phyloP scores from a whole-genome alignment of 805 yeast genomes.

The Lipomyces starkeyi region DNA sequence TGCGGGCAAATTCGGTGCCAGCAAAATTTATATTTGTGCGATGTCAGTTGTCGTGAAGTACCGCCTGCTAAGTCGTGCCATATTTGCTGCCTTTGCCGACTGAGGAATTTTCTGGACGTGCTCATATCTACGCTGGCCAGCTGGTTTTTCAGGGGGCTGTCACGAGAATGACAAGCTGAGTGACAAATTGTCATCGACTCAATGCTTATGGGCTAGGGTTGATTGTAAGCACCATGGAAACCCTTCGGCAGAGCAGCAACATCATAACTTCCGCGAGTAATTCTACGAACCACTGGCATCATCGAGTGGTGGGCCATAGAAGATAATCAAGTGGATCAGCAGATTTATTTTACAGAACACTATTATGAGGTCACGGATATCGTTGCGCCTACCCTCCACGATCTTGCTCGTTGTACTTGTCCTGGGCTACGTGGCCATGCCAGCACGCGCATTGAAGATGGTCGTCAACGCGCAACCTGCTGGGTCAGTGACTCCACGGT shows the following conservation, averaged over 20 bases:
- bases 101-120: conserved; percentile 23
- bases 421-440: conserved; percentile 7
- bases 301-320: neutral
- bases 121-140: conserved; percentile 2
- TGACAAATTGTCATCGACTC: neutral
- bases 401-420: neutral
- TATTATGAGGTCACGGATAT: neutral
- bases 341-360: neutral
- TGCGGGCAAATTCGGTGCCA: neutral
- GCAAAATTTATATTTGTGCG: conserved; percentile 1
- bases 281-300: neutral
- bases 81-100: neutral
- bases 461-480: conserved; percentile 32
- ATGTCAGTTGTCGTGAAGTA: neutral
- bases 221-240: neutral
- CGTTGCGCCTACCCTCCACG: neutral
- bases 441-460: conserved; percentile 33
- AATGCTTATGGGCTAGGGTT: neutral
- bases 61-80: too few relatives aligned
- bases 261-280: too few relatives aligned
- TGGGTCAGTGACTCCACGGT: conserved; percentile 58
- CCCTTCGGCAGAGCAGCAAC: too few relatives aligned
- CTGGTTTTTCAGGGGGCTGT: neutral
- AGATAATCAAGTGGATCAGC: neutral
- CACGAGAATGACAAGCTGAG: neutral